A percentile compares a stretch with the other conserved stretches of the same genome.
Evolutionary conservation across 225 moss, liverwort and hornwort genomes (phyloP).

Genomic region (Ulota crispa): DNA sequence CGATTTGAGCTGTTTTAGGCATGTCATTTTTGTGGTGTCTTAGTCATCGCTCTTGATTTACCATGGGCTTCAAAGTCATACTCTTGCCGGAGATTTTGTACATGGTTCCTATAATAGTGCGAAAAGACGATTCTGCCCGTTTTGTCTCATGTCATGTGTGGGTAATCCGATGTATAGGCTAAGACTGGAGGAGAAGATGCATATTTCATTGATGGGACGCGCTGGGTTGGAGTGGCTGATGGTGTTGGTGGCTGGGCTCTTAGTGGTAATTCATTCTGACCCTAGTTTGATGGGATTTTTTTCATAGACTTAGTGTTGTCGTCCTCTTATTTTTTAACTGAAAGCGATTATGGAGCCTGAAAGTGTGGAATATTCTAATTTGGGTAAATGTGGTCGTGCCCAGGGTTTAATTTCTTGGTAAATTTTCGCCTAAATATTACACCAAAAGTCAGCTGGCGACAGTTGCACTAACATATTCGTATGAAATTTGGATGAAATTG

Average conservation of each 20-base stretch:
- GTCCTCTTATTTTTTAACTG: conserved; percentile 3
- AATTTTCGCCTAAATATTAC: no score
- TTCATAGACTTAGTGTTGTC: not conserved
- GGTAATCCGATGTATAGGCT: conserved; percentile 42
- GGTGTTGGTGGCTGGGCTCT: conserved; percentile 96
- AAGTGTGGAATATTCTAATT: not conserved
- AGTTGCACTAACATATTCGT: no score
- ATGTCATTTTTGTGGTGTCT: not conserved
- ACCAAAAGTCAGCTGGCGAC: no score
- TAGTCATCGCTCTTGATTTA: not conserved
- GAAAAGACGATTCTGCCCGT: conserved; percentile 4
- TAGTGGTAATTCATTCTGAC: conserved; percentile 53
- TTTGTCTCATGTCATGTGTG: not conserved
- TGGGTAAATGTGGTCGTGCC: not conserved
- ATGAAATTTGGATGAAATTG: no score
- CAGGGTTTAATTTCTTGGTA: no score
- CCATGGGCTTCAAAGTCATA: not conserved
- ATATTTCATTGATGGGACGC: conserved; percentile 86
- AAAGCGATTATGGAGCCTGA: not conserved
- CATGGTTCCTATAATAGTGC: not conserved
- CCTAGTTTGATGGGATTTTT: not conserved
- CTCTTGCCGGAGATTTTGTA: not conserved
- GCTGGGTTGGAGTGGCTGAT: conserved; percentile 97
- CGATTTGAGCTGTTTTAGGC: not conserved
- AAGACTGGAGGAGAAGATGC: conserved; percentile 96